phyloP scores from a whole-genome alignment of 2,329 filamentous ascomycete species.

The Fusarium kyushuense region DNA sequence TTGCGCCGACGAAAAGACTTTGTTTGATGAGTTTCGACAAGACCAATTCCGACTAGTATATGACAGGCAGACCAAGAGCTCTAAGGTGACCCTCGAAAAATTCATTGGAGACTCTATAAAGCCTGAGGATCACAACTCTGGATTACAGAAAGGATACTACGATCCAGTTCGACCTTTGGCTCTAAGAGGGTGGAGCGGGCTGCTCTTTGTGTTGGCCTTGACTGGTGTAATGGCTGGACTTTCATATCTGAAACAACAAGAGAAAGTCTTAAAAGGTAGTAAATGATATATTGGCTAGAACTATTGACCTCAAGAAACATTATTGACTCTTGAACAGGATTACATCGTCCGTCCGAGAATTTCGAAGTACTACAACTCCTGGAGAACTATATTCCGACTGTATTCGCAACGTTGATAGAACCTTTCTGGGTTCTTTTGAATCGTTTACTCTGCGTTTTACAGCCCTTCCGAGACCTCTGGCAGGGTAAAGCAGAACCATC shows the following conservation, averaged over 20 bases:
- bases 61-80: background rate
- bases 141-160: slow-evolving; percentile 35
- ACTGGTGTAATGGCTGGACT: slow-evolving; percentile 33
- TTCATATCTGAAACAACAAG: slow-evolving; percentile 44
- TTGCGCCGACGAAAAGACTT: slow-evolving; percentile 14
- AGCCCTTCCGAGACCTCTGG: slow-evolving; percentile 65
- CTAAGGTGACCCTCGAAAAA: background rate
- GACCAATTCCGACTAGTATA: slow-evolving; percentile 36
- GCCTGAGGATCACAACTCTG: background rate
- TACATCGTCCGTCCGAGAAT: slow-evolving; percentile 45
- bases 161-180: slow-evolving; percentile 43
- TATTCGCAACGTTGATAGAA: slow-evolving; percentile 67
- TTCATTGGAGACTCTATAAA: background rate
- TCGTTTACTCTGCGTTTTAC: slow-evolving; percentile 63
- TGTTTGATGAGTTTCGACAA: slow-evolving; percentile 15
- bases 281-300: background rate
- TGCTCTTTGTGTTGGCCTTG: slow-evolving; percentile 28
- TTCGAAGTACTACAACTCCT: slow-evolving; percentile 55
- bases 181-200: slow-evolving; percentile 32
- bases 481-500: slow-evolving; percentile 52
- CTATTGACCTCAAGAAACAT: too few relatives aligned
- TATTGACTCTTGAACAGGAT: too few relatives aligned
- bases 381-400: slow-evolving; percentile 65
- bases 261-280: slow-evolving; percentile 40
- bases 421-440: slow-evolving; percentile 69